Percentiles rank a stretch among this genome's conserved stretches.
Conservation (phyloP, 1,139 yeast species). For the Diutina catenulata region DNA sequence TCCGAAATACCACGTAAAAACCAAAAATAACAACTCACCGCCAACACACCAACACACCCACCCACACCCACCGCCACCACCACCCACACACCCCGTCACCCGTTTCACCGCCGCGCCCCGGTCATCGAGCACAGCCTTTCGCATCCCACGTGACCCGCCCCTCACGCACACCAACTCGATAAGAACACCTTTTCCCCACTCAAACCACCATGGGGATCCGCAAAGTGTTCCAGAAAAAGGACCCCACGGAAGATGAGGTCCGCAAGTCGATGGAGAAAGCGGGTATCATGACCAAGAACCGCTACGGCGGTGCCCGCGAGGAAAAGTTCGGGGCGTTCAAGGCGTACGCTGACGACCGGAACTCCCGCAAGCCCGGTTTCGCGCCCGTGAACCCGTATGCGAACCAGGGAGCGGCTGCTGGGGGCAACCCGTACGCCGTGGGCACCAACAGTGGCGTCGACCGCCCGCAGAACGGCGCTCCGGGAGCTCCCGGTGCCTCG, state of each 20-base stretch:
- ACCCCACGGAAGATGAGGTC: constrained; percentile 47
- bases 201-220: constrained; percentile 29
- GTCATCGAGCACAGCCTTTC: no score
- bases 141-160: no score
- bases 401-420: constrained; percentile 10
- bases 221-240: constrained; percentile 49
- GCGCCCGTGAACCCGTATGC: constrained; percentile 38
- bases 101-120: no score
- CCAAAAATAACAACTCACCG: no score
- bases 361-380: constrained; percentile 28
- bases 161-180: no score
- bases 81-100: no score
- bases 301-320: constrained; percentile 19
- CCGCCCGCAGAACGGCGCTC: neutral
- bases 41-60: no score
- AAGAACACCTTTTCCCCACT: no score
- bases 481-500: neutral
- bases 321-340: constrained; percentile 59
- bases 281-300: constrained; percentile 40
- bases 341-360: constrained; percentile 42
- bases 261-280: constrained; percentile 36
- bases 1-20: no score
- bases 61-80: no score
- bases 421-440: constrained; percentile 8
- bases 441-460: neutral